phyloP scores from a whole-genome alignment of 2,329 filamentous ascomycete species.

The Zymoseptoria ardabiliae region DNA sequence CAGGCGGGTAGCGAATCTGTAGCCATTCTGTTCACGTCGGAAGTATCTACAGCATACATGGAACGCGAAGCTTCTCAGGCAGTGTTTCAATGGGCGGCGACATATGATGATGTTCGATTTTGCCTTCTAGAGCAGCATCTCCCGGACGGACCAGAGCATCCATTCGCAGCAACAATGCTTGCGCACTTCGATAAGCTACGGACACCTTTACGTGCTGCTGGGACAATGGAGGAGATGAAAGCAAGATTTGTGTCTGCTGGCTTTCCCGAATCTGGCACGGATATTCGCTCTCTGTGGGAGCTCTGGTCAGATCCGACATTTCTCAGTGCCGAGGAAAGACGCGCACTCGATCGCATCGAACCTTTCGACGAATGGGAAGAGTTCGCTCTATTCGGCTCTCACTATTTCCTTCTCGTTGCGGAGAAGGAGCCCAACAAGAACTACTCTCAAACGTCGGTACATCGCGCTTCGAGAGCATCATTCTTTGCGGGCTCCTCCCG shows the following conservation, averaged over 20 bases:
- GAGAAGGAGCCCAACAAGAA: constrained; percentile 34
- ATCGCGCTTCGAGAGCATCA: constrained; percentile 18
- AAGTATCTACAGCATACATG: constrained; percentile 91
- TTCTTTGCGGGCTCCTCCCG: constrained; percentile 17
- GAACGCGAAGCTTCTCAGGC: constrained; percentile 63
- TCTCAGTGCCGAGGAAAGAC: constrained; percentile 53
- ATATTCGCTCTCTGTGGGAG: constrained; percentile 68
- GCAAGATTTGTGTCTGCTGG: constrained; percentile 61
- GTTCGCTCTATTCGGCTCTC: constrained; percentile 73
- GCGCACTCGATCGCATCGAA: constrained; percentile 61
- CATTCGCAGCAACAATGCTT: constrained; percentile 82
- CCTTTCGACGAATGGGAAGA: constrained; percentile 97
- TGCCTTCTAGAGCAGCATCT: constrained; percentile 82
- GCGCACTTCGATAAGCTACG: constrained; percentile 73
- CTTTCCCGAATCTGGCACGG: constrained; percentile 50
- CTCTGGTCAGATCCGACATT: constrained; percentile 68
- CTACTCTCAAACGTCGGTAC: constrained; percentile 14
- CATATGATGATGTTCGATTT: constrained; percentile 65
- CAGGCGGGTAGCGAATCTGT: constrained; percentile 54
- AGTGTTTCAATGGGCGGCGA: constrained; percentile 71
- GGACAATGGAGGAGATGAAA: constrained; percentile 56
- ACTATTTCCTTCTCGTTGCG: constrained; percentile 74
- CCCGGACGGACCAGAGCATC: constrained; percentile 68
- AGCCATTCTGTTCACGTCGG: constrained; percentile 64
- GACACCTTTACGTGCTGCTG: constrained; percentile 68